Evolutionary conservation across 2,329 filamentous ascomycete genomes (phyloP).

Genomic region (Cladosporium phlei): DNA sequence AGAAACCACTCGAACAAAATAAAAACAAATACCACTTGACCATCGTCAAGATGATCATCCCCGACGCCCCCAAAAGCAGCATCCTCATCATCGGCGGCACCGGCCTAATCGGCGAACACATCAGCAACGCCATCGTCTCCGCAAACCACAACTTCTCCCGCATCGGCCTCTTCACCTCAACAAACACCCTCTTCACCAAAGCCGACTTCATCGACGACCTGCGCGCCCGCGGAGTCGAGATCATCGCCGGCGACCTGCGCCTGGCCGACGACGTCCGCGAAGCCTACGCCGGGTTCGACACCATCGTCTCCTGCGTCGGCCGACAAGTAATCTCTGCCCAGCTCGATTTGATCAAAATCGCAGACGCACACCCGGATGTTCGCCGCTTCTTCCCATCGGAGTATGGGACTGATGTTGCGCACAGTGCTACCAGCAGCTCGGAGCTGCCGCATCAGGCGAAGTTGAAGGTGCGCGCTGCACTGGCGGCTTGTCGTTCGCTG

Average conservation of each 20-base stretch:
- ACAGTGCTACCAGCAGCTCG: slow-evolving; percentile 46
- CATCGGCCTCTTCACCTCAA: slow-evolving; percentile 55
- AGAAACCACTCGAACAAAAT: too few species aligned
- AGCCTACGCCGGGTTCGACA: slow-evolving; percentile 59
- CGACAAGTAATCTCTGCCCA: slow-evolving; percentile 59
- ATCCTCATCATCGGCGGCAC: slow-evolving; percentile 53
- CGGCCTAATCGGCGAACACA: slow-evolving; percentile 49
- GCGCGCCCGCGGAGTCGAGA: slow-evolving; percentile 45
- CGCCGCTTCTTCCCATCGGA: slow-evolving; percentile 65
- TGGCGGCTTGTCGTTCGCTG: slow-evolving; percentile 51
- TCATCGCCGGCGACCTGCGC: slow-evolving; percentile 54
- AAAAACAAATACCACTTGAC: background rate
- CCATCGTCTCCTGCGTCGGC: slow-evolving; percentile 61
- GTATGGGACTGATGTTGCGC: slow-evolving; percentile 62
- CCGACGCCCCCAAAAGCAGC: too few species aligned
- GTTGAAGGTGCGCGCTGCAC: slow-evolving; percentile 60
- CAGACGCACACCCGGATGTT: slow-evolving; percentile 50
- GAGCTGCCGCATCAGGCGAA: slow-evolving; percentile 68
- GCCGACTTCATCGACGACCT: slow-evolving; percentile 43
- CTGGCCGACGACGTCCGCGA: slow-evolving; percentile 49
- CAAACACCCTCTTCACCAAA: slow-evolving; percentile 49
- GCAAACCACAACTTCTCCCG: slow-evolving; percentile 44
- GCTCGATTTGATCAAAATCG: slow-evolving; percentile 57
- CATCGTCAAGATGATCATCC: background rate
- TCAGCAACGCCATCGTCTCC: slow-evolving; percentile 46